Percentiles rank a stretch among this genome's conserved stretches.
Conservation (phyloP, 108 stramenopile genomes). For the Thalassiosira profunda region DNA sequence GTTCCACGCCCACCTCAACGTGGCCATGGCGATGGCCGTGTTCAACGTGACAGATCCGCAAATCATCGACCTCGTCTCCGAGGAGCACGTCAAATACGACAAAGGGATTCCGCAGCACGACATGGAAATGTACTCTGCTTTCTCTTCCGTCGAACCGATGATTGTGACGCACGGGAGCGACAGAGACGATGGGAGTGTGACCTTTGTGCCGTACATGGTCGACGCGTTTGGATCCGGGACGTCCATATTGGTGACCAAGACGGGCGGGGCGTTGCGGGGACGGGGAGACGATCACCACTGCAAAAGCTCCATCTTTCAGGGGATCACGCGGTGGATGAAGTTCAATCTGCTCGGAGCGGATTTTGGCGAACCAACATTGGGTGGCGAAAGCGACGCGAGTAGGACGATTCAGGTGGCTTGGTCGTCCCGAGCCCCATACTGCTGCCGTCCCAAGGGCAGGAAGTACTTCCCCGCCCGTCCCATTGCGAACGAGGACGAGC, state of each 20-base stretch:
- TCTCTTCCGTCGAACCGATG: conserved; percentile 14
- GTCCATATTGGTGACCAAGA: conserved; percentile 12
- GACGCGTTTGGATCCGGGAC: conserved; percentile 2
- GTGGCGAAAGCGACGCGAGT: neutral
- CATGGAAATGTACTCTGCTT: neutral
- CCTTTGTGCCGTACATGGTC: neutral
- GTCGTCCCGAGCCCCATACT: conserved; percentile 16
- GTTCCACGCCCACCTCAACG: conserved; percentile 18
- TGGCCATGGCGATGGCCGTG: conserved; percentile 14
- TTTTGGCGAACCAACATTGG: neutral
- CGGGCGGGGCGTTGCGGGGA: neutral
- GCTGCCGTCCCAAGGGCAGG: neutral
- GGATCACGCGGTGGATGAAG: conserved; percentile 1
- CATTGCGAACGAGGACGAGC: neutral
- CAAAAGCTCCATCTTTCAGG: conserved; percentile 18
- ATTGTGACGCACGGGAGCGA: neutral
- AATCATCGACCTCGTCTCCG: neutral
- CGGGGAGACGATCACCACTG: conserved; percentile 20
- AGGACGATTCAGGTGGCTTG: neutral
- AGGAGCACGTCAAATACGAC: neutral
- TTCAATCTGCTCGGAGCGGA: conserved; percentile 9
- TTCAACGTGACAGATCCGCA: conserved; percentile 16
- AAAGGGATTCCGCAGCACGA: neutral
- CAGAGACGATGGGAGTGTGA: neutral
- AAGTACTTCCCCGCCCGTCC: neutral